Evolutionary conservation across 768 basidiomycete genomes (phyloP).

Genomic region (Tricholoma sp.): DNA sequence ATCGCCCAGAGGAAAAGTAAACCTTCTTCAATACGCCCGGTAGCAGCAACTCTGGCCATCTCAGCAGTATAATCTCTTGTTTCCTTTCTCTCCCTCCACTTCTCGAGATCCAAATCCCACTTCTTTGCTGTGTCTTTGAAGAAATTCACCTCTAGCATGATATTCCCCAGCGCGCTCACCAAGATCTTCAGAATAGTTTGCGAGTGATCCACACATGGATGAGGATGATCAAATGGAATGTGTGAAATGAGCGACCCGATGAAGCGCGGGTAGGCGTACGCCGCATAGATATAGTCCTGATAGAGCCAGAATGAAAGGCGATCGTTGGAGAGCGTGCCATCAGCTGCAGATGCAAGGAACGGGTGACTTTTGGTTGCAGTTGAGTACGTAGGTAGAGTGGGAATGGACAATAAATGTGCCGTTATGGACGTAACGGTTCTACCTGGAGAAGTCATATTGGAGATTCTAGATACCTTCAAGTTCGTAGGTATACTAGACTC

Average conservation of each 20-base stretch:
- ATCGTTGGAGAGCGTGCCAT: conserved; percentile 39
- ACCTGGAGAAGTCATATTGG: not conserved
- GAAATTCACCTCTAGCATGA: conserved; percentile 53
- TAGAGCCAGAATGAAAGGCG: conserved; percentile 59
- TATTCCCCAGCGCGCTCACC: conserved; percentile 49
- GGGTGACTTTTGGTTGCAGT: conserved; percentile 44
- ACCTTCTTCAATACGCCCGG: conserved; percentile 51
- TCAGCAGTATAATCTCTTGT: conserved; percentile 71
- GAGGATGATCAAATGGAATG: conserved; percentile 43
- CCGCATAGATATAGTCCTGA: conserved; percentile 72
- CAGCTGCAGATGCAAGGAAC: conserved; percentile 57
- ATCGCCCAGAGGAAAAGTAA: conserved; percentile 75
- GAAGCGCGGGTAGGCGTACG: conserved; percentile 69
- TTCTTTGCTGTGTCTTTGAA: conserved; percentile 47
- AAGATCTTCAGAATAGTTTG: conserved; percentile 43
- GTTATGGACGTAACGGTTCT: conserved; percentile 2
- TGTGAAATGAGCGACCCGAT: conserved; percentile 59
- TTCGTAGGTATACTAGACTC: no score
- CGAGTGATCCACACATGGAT: conserved; percentile 28
- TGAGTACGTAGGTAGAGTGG: conserved; percentile 33
- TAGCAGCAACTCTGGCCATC: conserved; percentile 49
- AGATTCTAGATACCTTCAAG: no score
- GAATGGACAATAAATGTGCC: conserved; percentile 31
- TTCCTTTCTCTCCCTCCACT: conserved; percentile 49
- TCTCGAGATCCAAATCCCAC: conserved; percentile 40